Base-by-base conservation (phyloP, 164 flowering plant species). In the Vitis riparia region DNA sequence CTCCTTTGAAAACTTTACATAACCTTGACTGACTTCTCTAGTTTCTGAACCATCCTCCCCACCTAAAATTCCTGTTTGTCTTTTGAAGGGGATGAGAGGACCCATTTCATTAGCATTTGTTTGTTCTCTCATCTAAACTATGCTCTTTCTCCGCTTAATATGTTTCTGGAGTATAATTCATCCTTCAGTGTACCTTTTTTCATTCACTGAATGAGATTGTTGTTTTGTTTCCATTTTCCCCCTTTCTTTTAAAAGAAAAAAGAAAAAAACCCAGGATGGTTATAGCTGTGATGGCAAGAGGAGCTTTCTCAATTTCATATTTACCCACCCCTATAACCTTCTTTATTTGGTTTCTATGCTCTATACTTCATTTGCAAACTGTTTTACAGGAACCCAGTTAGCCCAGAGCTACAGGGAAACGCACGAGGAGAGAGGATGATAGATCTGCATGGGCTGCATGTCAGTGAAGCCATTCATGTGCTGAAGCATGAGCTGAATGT, bases 361-460 rank as follows among this genome's bases (percentile, higher is more conserved):
- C 16, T 30, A 23, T 48, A 9, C 47, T 37, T 9, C 52, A n/a
- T 53, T 49, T 14, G 19, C 11, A 17, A 11, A 37, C 13, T 66
- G 27, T 62, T 59, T 27, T 65, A 48, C 85, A 91, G 99, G 84
- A 95, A 95, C 69, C 87, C 91, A 10, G 71, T 77, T 19, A 62
- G 77, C 68, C 70, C 77, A 27, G 90, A 88, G 51, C 62, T 81
- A 73, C 89, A 85, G 68, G 80, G 81, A 17, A 85, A 76, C 59
- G 86, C 85, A 51, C 86, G 97, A 73, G 89, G 87, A 68, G 97
- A 93, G 77, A 76, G 86, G 71, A 83, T 96, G 85, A 96, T 96
- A 59, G 99, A 96, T 73, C 79, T 96, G 55, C 97, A 96, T 62
- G 99, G 99, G 59, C 80, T 96, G 51, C 98, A 91, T 73, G 97